Percentiles rank a stretch among this genome's conserved stretches.
These are phyloP conservation scores for Gaeumannomyces sp. DNA, from an alignment of 2,329 filamentous ascomycete species.

Conservation along the genomic window DNA sequence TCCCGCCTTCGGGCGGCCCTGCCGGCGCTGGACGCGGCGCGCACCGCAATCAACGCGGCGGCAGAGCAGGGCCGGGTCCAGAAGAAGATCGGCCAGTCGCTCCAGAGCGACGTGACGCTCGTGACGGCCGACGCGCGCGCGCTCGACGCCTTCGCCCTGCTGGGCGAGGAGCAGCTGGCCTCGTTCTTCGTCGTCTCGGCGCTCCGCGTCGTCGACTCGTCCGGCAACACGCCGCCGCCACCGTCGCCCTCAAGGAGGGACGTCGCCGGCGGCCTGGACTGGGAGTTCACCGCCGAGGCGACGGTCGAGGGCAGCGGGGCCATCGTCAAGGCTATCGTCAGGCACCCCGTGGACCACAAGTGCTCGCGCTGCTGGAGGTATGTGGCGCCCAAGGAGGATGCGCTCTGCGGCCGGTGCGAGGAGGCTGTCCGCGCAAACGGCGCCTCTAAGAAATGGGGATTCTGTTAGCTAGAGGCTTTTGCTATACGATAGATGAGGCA, in stretches of 20 bases:
- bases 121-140: constrained; percentile 33
- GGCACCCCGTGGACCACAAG: constrained; percentile 55
- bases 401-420: constrained; percentile 68
- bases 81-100: constrained; percentile 71
- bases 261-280: constrained; percentile 20
- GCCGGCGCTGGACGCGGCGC: constrained; percentile 45
- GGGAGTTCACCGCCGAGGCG: constrained; percentile 33
- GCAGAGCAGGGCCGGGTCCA: constrained; percentile 66
- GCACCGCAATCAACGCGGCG: constrained; percentile 64
- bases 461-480: background rate
- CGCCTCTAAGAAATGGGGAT: too few relatives aligned
- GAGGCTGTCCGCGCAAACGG: constrained; percentile 33
- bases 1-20: constrained; percentile 35
- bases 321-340: constrained; percentile 34
- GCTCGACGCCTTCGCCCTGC: constrained; percentile 30
- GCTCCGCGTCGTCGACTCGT: constrained; percentile 41
- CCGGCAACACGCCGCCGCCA: constrained; percentile 5
- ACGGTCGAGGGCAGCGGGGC: constrained; percentile 35
- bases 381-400: constrained; percentile 58
- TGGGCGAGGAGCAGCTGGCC: constrained; percentile 44
- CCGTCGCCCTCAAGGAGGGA: background rate
- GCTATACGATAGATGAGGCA: too few relatives aligned
- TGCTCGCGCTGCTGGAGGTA: constrained; percentile 90
- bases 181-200: constrained; percentile 65
- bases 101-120: constrained; percentile 68